phyloP scores from a whole-genome alignment of 495 filamentous ascomycete species.

The Clohesyomyces aquaticus region DNA sequence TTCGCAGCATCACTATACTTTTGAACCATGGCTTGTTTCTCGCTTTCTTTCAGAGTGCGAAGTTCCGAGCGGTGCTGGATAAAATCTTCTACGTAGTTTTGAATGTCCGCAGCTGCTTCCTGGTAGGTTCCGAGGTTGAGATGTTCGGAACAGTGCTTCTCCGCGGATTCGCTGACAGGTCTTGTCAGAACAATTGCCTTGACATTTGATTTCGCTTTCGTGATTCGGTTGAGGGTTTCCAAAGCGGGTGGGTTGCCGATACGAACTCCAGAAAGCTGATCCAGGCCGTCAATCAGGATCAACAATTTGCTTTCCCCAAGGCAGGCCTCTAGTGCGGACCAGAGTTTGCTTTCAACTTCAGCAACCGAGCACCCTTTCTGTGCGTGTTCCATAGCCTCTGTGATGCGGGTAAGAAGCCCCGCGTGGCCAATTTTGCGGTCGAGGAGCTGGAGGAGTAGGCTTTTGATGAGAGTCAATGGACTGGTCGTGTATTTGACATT shows the following conservation, averaged over 20 bases:
- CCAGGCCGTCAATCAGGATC: conserved; percentile 35
- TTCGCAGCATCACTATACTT: conserved; percentile 50
- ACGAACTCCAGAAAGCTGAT: conserved; percentile 28
- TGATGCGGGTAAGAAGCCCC: conserved; percentile 14
- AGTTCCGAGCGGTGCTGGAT: conserved; percentile 20
- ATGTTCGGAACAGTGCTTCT: conserved; percentile 21
- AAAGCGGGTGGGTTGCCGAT: conserved; percentile 33
- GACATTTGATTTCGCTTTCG: conserved; percentile 14
- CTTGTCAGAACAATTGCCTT: conserved; percentile 33
- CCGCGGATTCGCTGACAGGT: conserved; percentile 27
- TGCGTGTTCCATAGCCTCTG: conserved; percentile 18
- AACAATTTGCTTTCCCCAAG: conserved; percentile 25
- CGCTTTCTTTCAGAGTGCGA: conserved; percentile 24
- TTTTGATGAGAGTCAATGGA: conserved; percentile 33
- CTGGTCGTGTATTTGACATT: conserved; percentile 27
- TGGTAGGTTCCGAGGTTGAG: conserved; percentile 15
- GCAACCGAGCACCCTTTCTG: conserved; percentile 9
- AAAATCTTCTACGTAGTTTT: conserved; percentile 23
- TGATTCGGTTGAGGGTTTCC: conserved; percentile 29
- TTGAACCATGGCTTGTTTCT: conserved; percentile 16
- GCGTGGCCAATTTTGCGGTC: conserved; percentile 34
- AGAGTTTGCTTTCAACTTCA: conserved; percentile 49
- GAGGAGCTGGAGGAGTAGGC: conserved; percentile 32
- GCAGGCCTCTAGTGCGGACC: conserved; percentile 49
- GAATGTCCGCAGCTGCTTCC: conserved; percentile 19